Evolutionary conservation across 2,329 filamentous ascomycete genomes (phyloP).

Genomic region (Metarhizium brunneum): DNA sequence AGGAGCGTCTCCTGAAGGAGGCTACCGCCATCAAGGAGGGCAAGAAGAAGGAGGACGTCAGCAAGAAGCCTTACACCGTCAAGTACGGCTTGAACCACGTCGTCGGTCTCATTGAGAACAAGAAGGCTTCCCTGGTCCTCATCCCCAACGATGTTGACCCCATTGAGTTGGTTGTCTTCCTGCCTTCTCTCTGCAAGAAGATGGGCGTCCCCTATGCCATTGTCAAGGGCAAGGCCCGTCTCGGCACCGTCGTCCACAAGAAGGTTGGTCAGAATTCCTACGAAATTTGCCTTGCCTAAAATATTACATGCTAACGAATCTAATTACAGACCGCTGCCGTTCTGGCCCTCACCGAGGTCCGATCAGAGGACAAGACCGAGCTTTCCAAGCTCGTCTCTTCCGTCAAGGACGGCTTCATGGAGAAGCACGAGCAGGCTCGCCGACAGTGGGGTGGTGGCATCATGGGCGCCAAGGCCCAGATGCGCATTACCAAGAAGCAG

Average conservation of each 20-base stretch:
- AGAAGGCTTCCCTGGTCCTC: constrained; percentile 97
- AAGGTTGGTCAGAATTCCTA: constrained; percentile 51
- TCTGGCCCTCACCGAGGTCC: constrained; percentile 91
- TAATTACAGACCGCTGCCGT: constrained; percentile 74
- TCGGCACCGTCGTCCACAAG: constrained; percentile 99
- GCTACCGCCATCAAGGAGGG: constrained; percentile 95
- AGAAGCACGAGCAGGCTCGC: constrained; percentile 87
- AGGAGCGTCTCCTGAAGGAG: constrained; percentile 97
- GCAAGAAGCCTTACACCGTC: constrained; percentile 99
- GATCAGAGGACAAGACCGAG: constrained; percentile 96
- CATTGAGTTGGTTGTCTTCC: constrained; percentile 98
- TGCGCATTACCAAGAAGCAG: constrained; percentile 71
- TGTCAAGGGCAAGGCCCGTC: constrained; percentile 98
- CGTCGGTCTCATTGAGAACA: constrained; percentile 94
- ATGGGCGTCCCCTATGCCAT: constrained; percentile 99
- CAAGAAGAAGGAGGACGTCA: constrained; percentile 99
- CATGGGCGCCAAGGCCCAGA: constrained; percentile 92
- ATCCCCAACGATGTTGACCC: constrained; percentile 99
- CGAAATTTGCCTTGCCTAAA: background rate
- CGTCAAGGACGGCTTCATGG: constrained; percentile 96
- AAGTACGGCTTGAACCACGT: constrained; percentile 99
- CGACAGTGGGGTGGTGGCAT: constrained; percentile 99
- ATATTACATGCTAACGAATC: background rate
- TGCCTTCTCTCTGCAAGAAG: constrained; percentile 98
- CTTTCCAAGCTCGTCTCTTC: constrained; percentile 92